Evolutionary conservation across 306 rosid genomes (phyloP).

Genomic region (Glycine soja): DNA sequence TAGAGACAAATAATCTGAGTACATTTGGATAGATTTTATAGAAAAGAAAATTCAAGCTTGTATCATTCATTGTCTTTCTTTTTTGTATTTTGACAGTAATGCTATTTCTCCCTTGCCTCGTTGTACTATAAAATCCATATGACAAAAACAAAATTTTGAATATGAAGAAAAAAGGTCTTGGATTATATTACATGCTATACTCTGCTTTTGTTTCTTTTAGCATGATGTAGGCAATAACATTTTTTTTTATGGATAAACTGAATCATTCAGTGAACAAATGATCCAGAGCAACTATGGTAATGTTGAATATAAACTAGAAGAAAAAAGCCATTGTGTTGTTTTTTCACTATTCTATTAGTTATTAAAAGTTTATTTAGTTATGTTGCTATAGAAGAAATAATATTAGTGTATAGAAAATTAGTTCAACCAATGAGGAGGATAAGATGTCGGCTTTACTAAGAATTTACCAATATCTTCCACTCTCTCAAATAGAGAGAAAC

Average conservation of each 20-base stretch:
- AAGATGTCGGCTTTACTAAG: background rate
- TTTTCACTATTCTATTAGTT: background rate
- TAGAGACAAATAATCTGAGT: background rate
- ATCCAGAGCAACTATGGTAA: background rate
- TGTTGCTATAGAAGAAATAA: background rate
- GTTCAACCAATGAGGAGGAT: background rate
- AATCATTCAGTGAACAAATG: background rate
- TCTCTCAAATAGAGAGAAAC: background rate
- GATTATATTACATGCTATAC: background rate
- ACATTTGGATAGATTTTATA: background rate
- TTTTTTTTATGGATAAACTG: background rate
- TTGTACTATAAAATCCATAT: background rate
- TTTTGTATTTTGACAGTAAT: background rate
- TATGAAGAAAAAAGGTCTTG: background rate
- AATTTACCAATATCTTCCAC: background rate
- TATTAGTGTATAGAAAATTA: background rate
- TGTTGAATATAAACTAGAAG: background rate
- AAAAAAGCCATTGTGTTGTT: background rate
- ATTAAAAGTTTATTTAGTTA: background rate
- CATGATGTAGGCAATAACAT: background rate
- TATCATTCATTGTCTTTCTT: background rate
- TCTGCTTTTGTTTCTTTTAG: background rate
- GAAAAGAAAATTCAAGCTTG: background rate
- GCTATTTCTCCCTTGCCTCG: slow-evolving; percentile 1
- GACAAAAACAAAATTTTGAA: background rate